These are phyloP conservation scores for Camellia lanceoleosa DNA, from an alignment of 148 eudicot genomes.

Conservation along the genomic window DNA sequence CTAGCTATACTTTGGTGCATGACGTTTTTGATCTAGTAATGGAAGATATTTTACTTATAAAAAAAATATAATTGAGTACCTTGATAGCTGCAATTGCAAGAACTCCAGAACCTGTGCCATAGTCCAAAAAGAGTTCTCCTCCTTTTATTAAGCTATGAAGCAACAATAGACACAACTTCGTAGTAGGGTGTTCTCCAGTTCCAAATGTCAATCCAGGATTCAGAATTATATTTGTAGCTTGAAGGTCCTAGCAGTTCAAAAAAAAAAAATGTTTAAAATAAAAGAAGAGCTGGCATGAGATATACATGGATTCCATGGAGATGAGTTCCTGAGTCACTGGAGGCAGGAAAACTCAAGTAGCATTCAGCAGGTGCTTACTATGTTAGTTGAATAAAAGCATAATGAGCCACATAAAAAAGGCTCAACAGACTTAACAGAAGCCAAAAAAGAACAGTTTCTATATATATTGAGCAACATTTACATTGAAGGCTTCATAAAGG, in stretches of 20 bases:
- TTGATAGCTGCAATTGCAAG: constrained; percentile 83
- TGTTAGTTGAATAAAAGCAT: background rate
- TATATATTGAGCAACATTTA: background rate
- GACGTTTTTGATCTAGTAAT: too few species aligned
- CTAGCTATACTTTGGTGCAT: too few species aligned
- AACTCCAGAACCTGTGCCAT: constrained; percentile 95
- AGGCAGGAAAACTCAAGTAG: constrained; percentile 10
- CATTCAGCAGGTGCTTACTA: background rate
- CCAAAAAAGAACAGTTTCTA: background rate
- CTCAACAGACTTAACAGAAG: background rate
- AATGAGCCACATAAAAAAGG: background rate
- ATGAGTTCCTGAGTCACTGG: background rate
- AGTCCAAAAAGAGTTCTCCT: constrained; percentile 77
- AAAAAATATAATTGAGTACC: too few species aligned
- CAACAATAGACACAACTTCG: constrained; percentile 75
- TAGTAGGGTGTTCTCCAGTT: constrained; percentile 96
- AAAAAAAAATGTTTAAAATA: background rate
- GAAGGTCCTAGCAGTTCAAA: constrained; percentile 46
- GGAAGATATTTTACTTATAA: too few species aligned
- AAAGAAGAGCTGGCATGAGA: constrained; percentile 5
- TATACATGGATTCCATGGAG: background rate
- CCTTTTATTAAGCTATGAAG: constrained; percentile 67
- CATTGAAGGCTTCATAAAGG: constrained; percentile 1
- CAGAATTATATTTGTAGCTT: constrained; percentile 68
- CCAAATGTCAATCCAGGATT: constrained; percentile 95